Percentiles rank a stretch among this genome's conserved stretches.
Evolutionary conservation across 371 early-diverging fungal species (phyloP).

Genomic region (Sporodiniella umbellata): DNA sequence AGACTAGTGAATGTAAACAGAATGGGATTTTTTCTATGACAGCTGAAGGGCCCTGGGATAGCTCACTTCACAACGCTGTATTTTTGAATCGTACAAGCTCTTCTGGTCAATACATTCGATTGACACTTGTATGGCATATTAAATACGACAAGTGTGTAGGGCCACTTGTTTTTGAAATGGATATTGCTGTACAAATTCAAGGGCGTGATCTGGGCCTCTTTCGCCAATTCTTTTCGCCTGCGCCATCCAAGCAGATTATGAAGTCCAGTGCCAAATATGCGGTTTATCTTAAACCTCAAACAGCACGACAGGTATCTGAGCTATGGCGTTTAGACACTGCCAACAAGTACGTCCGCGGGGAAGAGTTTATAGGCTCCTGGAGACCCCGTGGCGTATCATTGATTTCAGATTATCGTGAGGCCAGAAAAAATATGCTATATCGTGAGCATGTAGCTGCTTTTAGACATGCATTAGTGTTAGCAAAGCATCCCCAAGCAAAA

Average conservation of each 20-base stretch:
- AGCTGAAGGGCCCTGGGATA: conserved; percentile 77
- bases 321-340: conserved; percentile 74
- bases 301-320: conserved; percentile 52
- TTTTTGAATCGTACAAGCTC: conserved; percentile 71
- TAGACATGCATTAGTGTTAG: conserved; percentile 32
- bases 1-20: conserved; percentile 24
- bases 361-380: conserved; percentile 77
- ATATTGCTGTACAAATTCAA: conserved; percentile 53
- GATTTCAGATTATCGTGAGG: conserved; percentile 55
- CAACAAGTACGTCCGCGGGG: conserved; percentile 82
- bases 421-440: conserved; percentile 26
- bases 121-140: conserved; percentile 50
- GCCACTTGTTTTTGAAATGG: conserved; percentile 50
- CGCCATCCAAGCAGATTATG: conserved; percentile 15
- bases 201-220: conserved; percentile 22
- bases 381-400: conserved; percentile 71
- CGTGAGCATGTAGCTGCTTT: conserved; percentile 52
- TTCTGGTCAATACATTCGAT: conserved; percentile 46
- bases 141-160: conserved; percentile 46
- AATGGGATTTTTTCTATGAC: conserved; percentile 46
- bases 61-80: conserved; percentile 71
- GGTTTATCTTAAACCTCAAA: conserved; percentile 54
- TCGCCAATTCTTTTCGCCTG: conserved; percentile 24
- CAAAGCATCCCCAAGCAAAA: conserved; percentile 20
- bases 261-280: conserved; percentile 52